Percentiles rank a stretch among this genome's conserved stretches.
phyloP scores from a whole-genome alignment of 73 alveolate genomes.

The Halteria grandinella region DNA sequence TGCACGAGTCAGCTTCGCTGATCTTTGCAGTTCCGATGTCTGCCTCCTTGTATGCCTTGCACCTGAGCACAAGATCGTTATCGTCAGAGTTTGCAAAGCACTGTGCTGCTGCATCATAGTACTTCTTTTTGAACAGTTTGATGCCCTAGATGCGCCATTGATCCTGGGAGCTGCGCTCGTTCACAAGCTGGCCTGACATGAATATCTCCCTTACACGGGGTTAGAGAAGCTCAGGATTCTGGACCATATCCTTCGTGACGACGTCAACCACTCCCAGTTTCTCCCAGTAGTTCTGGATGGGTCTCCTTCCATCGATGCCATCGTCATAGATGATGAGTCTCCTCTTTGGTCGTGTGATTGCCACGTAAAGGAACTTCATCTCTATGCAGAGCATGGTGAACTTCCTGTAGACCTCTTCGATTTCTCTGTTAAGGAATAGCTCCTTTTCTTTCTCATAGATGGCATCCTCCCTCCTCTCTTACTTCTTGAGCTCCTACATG shows the following conservation, averaged over 20 bases:
- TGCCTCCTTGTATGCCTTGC: slow-evolving; percentile 75
- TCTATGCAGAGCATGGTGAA: slow-evolving; percentile 81
- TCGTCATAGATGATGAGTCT: slow-evolving; percentile 86
- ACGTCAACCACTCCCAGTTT: slow-evolving; percentile 68
- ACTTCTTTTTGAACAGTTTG: slow-evolving; percentile 82
- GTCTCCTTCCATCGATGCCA: slow-evolving; percentile 66
- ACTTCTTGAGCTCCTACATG: slow-evolving; percentile 4
- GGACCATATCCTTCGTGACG: slow-evolving; percentile 22
- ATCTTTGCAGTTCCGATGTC: slow-evolving; percentile 57
- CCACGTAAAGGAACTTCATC: slow-evolving; percentile 84
- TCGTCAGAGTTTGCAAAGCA: slow-evolving; percentile 80
- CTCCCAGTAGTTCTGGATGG: slow-evolving; percentile 75
- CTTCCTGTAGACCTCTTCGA: slow-evolving; percentile 52
- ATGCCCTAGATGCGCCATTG: slow-evolving; percentile 85
- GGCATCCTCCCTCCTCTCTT: slow-evolving; percentile 43
- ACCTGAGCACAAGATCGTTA: slow-evolving; percentile 59
- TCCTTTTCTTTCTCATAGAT: slow-evolving; percentile 22
- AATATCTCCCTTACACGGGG: slow-evolving; percentile 26
- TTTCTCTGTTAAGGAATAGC: slow-evolving; percentile 20
- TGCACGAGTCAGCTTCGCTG: slow-evolving; percentile 54
- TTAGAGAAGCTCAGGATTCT: not conserved
- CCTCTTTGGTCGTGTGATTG: slow-evolving; percentile 88
- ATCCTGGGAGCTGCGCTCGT: slow-evolving; percentile 43
- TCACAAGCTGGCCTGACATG: not conserved
- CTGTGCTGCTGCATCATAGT: slow-evolving; percentile 79